These are phyloP conservation scores for Gossypium schwendimanii DNA, from an alignment of 441 rosid species.

Conservation along the genomic window DNA sequence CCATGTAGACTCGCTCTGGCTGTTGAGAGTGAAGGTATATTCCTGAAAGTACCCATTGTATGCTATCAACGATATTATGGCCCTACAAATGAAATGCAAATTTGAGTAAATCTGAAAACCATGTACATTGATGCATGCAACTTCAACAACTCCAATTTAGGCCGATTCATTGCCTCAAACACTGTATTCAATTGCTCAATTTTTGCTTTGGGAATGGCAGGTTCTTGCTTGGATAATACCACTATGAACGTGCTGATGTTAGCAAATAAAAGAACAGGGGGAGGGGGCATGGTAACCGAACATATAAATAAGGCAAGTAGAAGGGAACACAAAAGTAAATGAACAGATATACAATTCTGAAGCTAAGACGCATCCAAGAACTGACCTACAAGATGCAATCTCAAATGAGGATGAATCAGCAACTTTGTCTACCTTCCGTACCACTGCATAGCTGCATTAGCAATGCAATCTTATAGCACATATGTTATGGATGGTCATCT, in stretches of 20 bases:
- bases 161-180: background rate
- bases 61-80: slow-evolving; percentile 53
- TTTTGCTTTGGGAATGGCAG: background rate
- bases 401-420: slow-evolving; percentile 41
- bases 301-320: background rate
- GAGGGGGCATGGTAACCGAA: background rate
- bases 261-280: background rate
- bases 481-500: slow-evolving; percentile 7
- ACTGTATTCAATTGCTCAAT: background rate
- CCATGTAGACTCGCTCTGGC: slow-evolving; percentile 53
- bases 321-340: background rate
- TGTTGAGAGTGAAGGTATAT: slow-evolving; percentile 46
- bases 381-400: slow-evolving; percentile 43
- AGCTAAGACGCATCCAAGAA: background rate
- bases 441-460: slow-evolving; percentile 47
- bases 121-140: background rate
- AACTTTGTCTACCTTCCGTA: slow-evolving; percentile 59
- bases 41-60: slow-evolving; percentile 72
- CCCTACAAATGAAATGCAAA: slow-evolving; percentile 35
- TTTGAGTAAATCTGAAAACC: background rate
- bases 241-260: background rate
- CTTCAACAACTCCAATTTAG: background rate
- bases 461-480: background rate
- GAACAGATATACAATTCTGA: background rate
- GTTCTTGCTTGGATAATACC: background rate